phyloP scores from a whole-genome alignment of 1,284 basidiomycete genomes.

The Mycena sp. region DNA sequence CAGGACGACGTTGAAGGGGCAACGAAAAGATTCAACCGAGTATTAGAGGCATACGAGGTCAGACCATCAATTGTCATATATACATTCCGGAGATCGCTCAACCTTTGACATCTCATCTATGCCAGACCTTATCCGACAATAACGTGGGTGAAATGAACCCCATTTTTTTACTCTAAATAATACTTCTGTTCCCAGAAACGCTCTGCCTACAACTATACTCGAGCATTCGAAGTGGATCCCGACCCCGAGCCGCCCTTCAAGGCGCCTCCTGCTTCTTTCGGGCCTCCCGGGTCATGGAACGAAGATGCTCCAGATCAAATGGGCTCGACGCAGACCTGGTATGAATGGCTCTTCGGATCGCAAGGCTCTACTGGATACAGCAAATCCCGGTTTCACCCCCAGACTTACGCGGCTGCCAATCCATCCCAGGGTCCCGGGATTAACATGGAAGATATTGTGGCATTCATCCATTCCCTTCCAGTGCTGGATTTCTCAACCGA shows the following conservation, averaged over 20 bases:
- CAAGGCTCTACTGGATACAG: background rate
- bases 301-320: background rate
- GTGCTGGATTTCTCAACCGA: background rate
- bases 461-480: conserved; percentile 1
- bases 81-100: too few relatives aligned
- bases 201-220: conserved; percentile 4
- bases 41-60: conserved; percentile 21
- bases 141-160: background rate
- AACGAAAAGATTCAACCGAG: conserved; percentile 11
- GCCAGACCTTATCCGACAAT: conserved; percentile 12
- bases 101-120: background rate
- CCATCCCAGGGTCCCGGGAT: background rate
- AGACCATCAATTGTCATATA: background rate
- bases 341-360: conserved; percentile 11
- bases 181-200: conserved; percentile 2
- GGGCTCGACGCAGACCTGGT: conserved; percentile 3
- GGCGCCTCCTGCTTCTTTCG: background rate
- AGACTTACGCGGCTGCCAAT: conserved; percentile 4
- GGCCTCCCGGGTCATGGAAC: conserved; percentile 14
- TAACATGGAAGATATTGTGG: background rate
- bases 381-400: background rate
- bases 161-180: background rate
- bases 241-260: background rate
- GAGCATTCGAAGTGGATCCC: background rate
- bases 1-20: conserved; percentile 6